Evolutionary conservation across 805 yeast species (phyloP).

Genomic region (Saturnispora quitensis): DNA sequence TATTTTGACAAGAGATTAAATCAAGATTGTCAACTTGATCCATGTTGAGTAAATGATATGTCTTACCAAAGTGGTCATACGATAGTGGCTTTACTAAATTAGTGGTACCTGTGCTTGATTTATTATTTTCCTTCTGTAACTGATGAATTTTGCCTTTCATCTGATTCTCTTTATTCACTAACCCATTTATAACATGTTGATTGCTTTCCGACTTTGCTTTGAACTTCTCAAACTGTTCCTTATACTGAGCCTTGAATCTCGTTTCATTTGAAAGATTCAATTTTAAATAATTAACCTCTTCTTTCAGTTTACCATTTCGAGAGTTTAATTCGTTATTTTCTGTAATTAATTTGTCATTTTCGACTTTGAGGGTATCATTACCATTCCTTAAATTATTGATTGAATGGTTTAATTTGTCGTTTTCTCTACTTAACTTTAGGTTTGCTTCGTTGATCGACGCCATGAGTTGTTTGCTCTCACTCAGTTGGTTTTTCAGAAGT

Average conservation of each 20-base stretch:
- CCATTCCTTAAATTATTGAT: not conserved
- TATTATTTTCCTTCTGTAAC: not conserved
- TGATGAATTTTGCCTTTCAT: not conserved
- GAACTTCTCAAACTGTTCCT: not conserved
- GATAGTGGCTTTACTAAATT: not conserved
- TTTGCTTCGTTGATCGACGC: not conserved
- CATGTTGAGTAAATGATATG: slow-evolving; percentile 6
- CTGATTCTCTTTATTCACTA: not conserved
- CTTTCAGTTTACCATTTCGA: not conserved
- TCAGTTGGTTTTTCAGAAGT: not conserved
- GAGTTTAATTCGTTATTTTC: not conserved
- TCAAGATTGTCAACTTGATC: slow-evolving; percentile 10
- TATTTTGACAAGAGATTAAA: slow-evolving; percentile 13
- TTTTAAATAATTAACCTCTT: not conserved
- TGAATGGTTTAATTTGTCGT: not conserved
- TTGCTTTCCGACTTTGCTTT: not conserved
- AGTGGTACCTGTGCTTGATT: not conserved
- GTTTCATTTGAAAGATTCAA: not conserved
- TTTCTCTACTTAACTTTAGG: not conserved
- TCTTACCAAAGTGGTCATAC: slow-evolving; percentile 3
- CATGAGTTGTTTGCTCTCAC: not conserved
- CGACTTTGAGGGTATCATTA: not conserved
- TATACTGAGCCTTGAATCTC: not conserved
- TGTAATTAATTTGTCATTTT: not conserved
- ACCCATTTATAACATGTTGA: not conserved